Conservation (phyloP, 305 asterid genomes). For the Plantago lanceolata region DNA sequence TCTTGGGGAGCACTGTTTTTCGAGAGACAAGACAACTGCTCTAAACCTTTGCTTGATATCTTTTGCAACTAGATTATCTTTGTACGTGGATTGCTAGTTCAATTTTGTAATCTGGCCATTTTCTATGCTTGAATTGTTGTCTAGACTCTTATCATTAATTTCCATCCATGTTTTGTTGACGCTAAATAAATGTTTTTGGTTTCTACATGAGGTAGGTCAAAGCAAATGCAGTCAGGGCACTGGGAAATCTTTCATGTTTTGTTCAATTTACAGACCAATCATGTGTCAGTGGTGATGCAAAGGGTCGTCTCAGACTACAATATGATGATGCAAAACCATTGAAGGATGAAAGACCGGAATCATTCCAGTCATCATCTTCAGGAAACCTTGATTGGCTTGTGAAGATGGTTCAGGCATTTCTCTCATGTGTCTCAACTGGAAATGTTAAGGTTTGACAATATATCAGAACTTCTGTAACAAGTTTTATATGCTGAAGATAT, state of each 20-base stretch:
- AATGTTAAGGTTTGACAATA: slow-evolving; percentile 68
- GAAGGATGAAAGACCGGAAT: slow-evolving; percentile 32
- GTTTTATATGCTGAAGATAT: slow-evolving; percentile 16
- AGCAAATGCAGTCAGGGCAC: slow-evolving; percentile 96
- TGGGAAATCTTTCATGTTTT: slow-evolving; percentile 81
- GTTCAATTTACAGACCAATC: slow-evolving; percentile 43
- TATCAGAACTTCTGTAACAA: slow-evolving; percentile 16
- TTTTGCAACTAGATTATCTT: neutral
- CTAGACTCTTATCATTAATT: slow-evolving; percentile 3
- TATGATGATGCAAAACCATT: slow-evolving; percentile 25
- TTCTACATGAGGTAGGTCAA: slow-evolving; percentile 50
- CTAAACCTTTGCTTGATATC: neutral
- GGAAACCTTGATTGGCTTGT: slow-evolving; percentile 55
- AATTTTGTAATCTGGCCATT: neutral
- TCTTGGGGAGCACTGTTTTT: neutral
- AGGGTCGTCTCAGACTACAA: slow-evolving; percentile 28
- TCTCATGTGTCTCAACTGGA: slow-evolving; percentile 93
- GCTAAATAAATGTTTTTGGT: slow-evolving; percentile 18
- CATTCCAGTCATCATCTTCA: slow-evolving; percentile 32
- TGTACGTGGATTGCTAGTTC: neutral
- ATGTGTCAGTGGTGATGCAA: slow-evolving; percentile 30
- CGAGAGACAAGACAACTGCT: neutral
- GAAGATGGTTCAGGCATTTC: slow-evolving; percentile 87
- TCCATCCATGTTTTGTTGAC: slow-evolving; percentile 18
- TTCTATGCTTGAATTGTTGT: neutral